Base-by-base conservation (phyloP, 78 protist genomes). In the Dictyostelium firmibasis region DNA sequence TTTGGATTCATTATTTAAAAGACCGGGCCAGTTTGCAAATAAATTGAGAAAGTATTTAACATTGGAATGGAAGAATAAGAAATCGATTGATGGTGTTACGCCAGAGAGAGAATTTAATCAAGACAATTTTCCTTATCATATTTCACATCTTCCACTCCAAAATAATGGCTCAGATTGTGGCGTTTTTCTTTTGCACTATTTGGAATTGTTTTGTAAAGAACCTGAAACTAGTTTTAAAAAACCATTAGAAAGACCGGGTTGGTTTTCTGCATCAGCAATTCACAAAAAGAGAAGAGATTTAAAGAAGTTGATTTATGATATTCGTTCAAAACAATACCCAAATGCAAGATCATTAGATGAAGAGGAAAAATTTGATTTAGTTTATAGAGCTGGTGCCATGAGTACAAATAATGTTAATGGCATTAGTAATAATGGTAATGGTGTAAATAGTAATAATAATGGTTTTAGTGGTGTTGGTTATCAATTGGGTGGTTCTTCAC, bases 141-240 rank as follows among this genome's bases (percentile, higher is more conserved):
- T 29, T 25, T 82, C 87, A 41, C 91, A 83, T 74, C 86, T 93
- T 6, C 96, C 96, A 14, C 36, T 16, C 36, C 96, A 93, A 72
- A 81, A 93, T 29, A 93, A 93, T 44, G 33, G 41, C 25, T 64
- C 47, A 14, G 96, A 93, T 41, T 93, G 96, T 85, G 96, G 96
- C 33, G 91, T 93, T 9, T 93, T 31, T 62, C 29, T 93, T n/a
- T 43, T 93, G 5, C 96, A 93, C 10, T 93, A 93, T 44, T 44
- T 86, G 7, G 96, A 93, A 14, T 20, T 86, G 4, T 93, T 93
- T 57, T 93, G 96, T 84, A 53, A 70, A 10, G 64, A 77, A 20
- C 96, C 96, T 13, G 75, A 81, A 23, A 81, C 18, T 2, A 41
- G 69, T 18, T 87, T 76, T 36, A 27, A 27, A 31, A 76, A 47